Evolutionary conservation across 164 flowering plant genomes (phyloP).

Genomic region (Annona squamosa): DNA sequence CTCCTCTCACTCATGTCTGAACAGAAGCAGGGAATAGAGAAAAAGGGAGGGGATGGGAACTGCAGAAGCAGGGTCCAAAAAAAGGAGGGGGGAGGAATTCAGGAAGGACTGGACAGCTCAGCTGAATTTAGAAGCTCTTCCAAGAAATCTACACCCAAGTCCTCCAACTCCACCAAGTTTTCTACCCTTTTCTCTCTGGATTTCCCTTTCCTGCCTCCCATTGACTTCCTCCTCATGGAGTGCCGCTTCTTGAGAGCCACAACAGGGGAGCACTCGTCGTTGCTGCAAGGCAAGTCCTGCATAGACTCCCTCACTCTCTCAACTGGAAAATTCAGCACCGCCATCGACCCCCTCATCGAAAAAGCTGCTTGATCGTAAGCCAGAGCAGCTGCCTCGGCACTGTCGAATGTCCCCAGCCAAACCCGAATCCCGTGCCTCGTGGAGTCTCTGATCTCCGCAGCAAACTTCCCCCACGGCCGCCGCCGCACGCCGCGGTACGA

Average conservation of each 20-base stretch:
- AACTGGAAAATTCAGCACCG: slow-evolving; percentile 50
- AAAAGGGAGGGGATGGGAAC: background rate
- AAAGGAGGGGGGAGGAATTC: background rate
- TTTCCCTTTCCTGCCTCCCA: slow-evolving; percentile 16
- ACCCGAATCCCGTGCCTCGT: slow-evolving; percentile 59
- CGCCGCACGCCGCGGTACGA: slow-evolving; percentile 36
- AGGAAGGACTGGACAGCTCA: slow-evolving; percentile 4
- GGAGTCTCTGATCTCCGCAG: slow-evolving; percentile 69
- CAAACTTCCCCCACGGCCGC: slow-evolving; percentile 63
- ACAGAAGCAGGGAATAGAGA: background rate
- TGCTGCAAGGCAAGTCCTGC: slow-evolving; percentile 25
- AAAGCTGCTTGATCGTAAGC: slow-evolving; percentile 74
- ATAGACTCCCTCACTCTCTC: slow-evolving; percentile 46
- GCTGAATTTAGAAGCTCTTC: slow-evolving; percentile 45
- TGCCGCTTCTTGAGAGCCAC: slow-evolving; percentile 49
- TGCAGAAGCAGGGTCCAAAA: background rate
- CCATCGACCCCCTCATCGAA: slow-evolving; percentile 43
- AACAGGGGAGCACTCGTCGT: slow-evolving; percentile 51
- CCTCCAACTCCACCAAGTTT: slow-evolving; percentile 50
- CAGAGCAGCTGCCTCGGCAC: slow-evolving; percentile 65
- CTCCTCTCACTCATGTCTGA: background rate
- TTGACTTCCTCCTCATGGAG: slow-evolving; percentile 33
- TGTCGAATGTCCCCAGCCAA: slow-evolving; percentile 78
- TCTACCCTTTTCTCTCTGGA: slow-evolving; percentile 12
- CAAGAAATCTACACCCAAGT: slow-evolving; percentile 49